A percentile compares a stretch with the other conserved stretches of the same genome.
Evolutionary conservation across 352 stramenopile genomes (phyloP).

Genomic region (Phytophthora multivora): DNA sequence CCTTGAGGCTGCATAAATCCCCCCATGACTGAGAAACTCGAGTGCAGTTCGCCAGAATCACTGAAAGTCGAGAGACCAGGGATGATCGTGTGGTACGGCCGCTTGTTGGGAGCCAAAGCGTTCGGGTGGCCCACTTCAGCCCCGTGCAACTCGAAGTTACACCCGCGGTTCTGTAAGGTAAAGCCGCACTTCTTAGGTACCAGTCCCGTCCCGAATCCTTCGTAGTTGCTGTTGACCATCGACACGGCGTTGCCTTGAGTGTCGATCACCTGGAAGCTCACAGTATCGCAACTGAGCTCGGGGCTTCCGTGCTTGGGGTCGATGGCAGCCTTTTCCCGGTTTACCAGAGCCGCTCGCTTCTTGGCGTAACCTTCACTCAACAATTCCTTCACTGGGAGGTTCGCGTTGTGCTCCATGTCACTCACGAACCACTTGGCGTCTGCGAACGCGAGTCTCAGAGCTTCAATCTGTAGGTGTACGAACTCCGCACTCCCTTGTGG

Average conservation of each 20-base stretch:
- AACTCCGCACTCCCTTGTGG: slow-evolving; percentile 68
- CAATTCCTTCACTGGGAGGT: slow-evolving; percentile 66
- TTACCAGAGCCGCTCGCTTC: slow-evolving; percentile 50
- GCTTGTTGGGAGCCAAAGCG: slow-evolving; percentile 88
- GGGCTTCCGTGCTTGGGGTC: slow-evolving; percentile 66
- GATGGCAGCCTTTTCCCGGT: slow-evolving; percentile 47
- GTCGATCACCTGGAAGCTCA: slow-evolving; percentile 98
- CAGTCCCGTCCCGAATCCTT: slow-evolving; percentile 96
- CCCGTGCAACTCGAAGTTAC: slow-evolving; percentile 92
- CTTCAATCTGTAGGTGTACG: slow-evolving; percentile 92
- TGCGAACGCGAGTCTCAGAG: slow-evolving; percentile 93
- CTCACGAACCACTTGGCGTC: slow-evolving; percentile 90
- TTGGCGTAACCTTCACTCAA: slow-evolving; percentile 82
- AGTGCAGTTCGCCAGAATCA: slow-evolving; percentile 89
- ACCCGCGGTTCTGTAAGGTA: slow-evolving; percentile 96
- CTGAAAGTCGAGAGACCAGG: slow-evolving; percentile 92
- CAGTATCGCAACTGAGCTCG: slow-evolving; percentile 86
- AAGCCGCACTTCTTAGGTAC: slow-evolving; percentile 94
- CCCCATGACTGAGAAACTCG: slow-evolving; percentile 91
- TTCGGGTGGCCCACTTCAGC: slow-evolving; percentile 89
- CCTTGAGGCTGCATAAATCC: slow-evolving; percentile 98
- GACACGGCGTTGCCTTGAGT: slow-evolving; percentile 94
- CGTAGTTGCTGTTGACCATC: slow-evolving; percentile 99
- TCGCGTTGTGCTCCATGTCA: slow-evolving; percentile 70
- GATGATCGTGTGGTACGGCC: slow-evolving; percentile 99